Base-by-base conservation (phyloP, 768 basidiomycete genomes). In the Boletus fagicola region DNA sequence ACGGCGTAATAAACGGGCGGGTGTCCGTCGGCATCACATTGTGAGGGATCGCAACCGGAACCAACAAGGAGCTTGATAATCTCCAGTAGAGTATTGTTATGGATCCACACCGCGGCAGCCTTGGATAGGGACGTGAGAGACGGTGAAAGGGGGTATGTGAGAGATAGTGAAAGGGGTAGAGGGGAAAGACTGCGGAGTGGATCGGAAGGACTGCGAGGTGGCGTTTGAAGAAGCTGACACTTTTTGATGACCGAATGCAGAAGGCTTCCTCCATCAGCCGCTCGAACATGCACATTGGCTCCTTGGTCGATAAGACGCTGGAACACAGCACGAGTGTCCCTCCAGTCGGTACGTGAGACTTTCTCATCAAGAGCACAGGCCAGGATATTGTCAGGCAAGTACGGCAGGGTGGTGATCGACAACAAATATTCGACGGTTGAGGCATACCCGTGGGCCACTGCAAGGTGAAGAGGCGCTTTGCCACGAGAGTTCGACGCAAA, bases 1-100 rank as follows among this genome's bases (percentile, higher is more conserved):
- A 48, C 3, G 18, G 59, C 58, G 8, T 16, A 18, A 33, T 47
- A 38, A 16, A 60, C 2, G 26, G 58, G 33, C 5, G 45, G 20
- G 26, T 31, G 28, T 18, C 45, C 46, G 3, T 43, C 1, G 22
- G 28, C 33, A 26, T 48, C 50, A 18, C 58, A 33, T 7, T 22
- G 30, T 4, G 46, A 53, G 15, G 51, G 58, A 45, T 60, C 24
- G 16, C 59, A 53, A 20, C 59, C 58, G 1, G 42, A 24, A 31
- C 16, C 8, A 8, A 60, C 46, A 13, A 60, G 50, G 6, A 53
- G 1, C 30, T 22, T 15, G 30, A 53, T 5, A 11, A 35, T 28
- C 0, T 16, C 16, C 49, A 51, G 13, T 20, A 9, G 51, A 51
- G 6, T 12, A 3, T n/a, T n/a, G n/a, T n/a, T n/a, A n/a, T n/a